Conservation (phyloP, 148 eudicot genomes). For the Talinum fruticosum region DNA sequence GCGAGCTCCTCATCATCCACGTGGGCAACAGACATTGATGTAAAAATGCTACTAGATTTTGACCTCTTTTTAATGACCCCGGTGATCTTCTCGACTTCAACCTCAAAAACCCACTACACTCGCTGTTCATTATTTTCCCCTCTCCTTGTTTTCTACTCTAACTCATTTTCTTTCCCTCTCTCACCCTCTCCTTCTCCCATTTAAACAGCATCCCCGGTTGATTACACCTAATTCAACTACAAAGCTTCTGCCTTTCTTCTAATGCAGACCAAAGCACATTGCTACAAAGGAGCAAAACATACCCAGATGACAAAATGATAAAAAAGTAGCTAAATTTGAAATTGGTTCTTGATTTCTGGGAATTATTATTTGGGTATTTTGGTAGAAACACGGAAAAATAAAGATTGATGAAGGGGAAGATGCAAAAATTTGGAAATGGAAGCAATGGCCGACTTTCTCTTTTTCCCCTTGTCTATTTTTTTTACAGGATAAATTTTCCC, state of each 20-base stretch:
- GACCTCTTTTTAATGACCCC: slow-evolving; percentile 49
- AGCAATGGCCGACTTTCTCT: slow-evolving; percentile 21
- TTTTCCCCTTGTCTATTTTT: background rate
- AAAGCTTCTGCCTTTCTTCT: background rate
- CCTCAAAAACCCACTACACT: slow-evolving; percentile 33
- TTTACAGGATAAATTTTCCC: background rate
- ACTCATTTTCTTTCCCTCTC: slow-evolving; percentile 6
- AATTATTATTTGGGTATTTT: slow-evolving; percentile 24
- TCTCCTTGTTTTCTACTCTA: slow-evolving; percentile 5
- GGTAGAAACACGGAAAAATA: slow-evolving; percentile 5
- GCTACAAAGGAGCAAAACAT: background rate
- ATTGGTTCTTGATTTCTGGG: slow-evolving; percentile 16
- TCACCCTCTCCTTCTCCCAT: slow-evolving; percentile 13
- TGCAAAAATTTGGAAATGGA: slow-evolving; percentile 9
- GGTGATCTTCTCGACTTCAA: slow-evolving; percentile 39
- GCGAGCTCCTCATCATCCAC: slow-evolving; percentile 49
- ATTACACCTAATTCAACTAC: background rate
- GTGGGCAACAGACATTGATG: slow-evolving; percentile 85
- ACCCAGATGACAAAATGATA: slow-evolving; percentile 20
- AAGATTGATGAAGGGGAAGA: slow-evolving; percentile 15
- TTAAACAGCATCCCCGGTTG: slow-evolving; percentile 29
- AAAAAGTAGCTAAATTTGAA: slow-evolving; percentile 13
- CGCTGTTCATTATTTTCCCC: slow-evolving; percentile 31
- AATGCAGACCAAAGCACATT: slow-evolving; percentile 6
- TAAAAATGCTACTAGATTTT: slow-evolving; percentile 44